Base-by-base conservation (phyloP, 106 monocot species). In the Dioscorea zingiberensis region DNA sequence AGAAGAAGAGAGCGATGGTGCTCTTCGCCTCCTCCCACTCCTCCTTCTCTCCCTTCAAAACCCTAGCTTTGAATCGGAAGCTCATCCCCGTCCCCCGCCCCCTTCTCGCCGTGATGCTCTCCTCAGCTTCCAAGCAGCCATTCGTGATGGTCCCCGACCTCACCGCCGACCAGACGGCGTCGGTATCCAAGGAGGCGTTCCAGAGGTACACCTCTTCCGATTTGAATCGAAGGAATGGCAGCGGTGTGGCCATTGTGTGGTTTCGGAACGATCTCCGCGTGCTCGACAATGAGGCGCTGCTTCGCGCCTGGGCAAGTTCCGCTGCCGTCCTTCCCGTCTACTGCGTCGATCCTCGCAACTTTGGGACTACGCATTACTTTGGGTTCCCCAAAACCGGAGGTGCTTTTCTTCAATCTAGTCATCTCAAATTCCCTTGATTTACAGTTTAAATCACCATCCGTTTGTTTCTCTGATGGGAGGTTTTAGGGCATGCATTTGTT, bases 331-430 rank as follows among this genome's bases (percentile, higher is more conserved):
- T 97, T 12, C 95, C 95, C 1, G 88, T 97, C 45, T 88, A 91
- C 69, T 91, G 85, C 53, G 32, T 97, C 6, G 95, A 97, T 71
- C 88, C 95, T 10, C 85, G 95, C 62, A 11, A 61, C 19, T 97
- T 80, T 13, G 85, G 70, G 16, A 58, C 64, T 32, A 91, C 87
- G 2, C 81, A 83, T 71, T 70, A 83, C 75, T 97, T 97, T 19
- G 83, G 77, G 3, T 91, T 97, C 78, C 95, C 91, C 14, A 97
- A 91, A 64, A 97, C 88, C 44, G 95, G 95, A 69, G 83, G 91
- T 90, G 48, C 14, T 13, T 58, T 38, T 38, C 38, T 30, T 30
- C 4, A 30, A 30, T 30, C 7, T 30, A 30, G 7, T 30, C 30
- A 3, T 30, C 30, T 30, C 30, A 30, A 30, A 30, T 7, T 30